These are phyloP conservation scores for Entoloma clypeatum DNA, from an alignment of 1,284 basidiomycete genomes.

Conservation along the genomic window DNA sequence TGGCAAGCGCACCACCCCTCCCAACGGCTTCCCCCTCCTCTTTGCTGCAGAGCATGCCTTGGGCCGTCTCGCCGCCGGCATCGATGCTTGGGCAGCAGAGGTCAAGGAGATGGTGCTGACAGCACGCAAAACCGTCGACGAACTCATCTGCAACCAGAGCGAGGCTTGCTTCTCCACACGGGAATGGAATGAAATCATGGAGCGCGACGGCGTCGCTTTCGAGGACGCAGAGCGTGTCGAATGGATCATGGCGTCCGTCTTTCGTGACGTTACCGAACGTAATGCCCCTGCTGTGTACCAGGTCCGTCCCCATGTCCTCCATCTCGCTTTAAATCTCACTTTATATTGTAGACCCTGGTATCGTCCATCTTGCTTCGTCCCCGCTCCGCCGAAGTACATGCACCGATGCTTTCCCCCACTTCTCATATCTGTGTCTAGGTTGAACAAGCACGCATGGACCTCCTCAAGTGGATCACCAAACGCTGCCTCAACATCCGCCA, in stretches of 20 bases:
- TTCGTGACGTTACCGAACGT: slow-evolving; percentile 51
- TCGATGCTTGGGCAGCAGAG: slow-evolving; percentile 65
- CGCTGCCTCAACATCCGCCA: slow-evolving; percentile 72
- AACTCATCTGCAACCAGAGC: slow-evolving; percentile 51
- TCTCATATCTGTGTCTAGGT: slow-evolving; percentile 63
- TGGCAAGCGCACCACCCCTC: slow-evolving; percentile 39
- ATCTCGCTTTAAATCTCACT: slow-evolving; percentile 2
- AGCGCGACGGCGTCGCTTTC: slow-evolving; percentile 60
- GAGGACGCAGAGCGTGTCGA: slow-evolving; percentile 70
- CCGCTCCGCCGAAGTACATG: slow-evolving; percentile 51
- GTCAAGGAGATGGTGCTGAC: slow-evolving; percentile 59
- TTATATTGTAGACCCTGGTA: slow-evolving; percentile 56
- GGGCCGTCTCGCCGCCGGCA: slow-evolving; percentile 46
- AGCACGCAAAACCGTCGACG: slow-evolving; percentile 56
- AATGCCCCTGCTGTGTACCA: slow-evolving; percentile 71
- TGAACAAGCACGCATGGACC: slow-evolving; percentile 64
- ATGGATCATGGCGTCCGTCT: slow-evolving; percentile 60
- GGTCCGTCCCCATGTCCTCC: slow-evolving; percentile 30
- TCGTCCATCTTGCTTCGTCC: slow-evolving; percentile 67
- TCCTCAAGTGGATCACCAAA: slow-evolving; percentile 61
- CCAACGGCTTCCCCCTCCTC: slow-evolving; percentile 62
- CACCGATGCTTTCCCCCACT: slow-evolving; percentile 57
- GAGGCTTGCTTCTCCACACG: slow-evolving; percentile 59
- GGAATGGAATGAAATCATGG: slow-evolving; percentile 71
- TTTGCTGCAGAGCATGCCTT: slow-evolving; percentile 63